Conservation (phyloP, 345 rosid genomes). For the Eucalyptus curtisii region DNA sequence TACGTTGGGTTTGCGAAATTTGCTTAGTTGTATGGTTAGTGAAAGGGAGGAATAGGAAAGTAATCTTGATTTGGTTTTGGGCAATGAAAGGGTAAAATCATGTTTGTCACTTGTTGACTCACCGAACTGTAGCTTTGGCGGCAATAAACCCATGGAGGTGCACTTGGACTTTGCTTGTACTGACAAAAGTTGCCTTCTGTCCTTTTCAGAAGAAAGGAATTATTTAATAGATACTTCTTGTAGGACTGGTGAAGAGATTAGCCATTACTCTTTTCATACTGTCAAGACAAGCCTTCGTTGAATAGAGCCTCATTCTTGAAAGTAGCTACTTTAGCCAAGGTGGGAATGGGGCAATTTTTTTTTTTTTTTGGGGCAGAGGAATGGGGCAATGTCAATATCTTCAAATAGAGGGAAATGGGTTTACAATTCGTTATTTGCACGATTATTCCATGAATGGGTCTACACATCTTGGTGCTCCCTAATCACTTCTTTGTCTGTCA, state of each 20-base stretch:
- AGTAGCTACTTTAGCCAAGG: neutral
- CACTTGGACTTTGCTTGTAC: neutral
- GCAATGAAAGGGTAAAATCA: neutral
- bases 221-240: neutral
- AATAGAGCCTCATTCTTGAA: neutral
- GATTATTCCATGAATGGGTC: neutral
- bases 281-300: neutral
- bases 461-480: neutral
- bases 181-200: neutral
- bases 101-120: neutral
- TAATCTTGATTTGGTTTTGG: neutral
- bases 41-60: neutral
- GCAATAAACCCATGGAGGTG: neutral
- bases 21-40: neutral
- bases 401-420: neutral
- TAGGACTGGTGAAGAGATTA: neutral
- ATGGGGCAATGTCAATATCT: neutral
- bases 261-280: neutral
- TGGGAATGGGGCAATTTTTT: neutral
- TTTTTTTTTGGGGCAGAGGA: neutral
- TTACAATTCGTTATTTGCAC: neutral
- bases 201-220: neutral
- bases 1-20: neutral
- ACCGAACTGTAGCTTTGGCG: neutral
- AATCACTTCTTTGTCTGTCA: neutral